phyloP scores from a whole-genome alignment of 164 flowering plant species.

The Dillenia turbinata region DNA sequence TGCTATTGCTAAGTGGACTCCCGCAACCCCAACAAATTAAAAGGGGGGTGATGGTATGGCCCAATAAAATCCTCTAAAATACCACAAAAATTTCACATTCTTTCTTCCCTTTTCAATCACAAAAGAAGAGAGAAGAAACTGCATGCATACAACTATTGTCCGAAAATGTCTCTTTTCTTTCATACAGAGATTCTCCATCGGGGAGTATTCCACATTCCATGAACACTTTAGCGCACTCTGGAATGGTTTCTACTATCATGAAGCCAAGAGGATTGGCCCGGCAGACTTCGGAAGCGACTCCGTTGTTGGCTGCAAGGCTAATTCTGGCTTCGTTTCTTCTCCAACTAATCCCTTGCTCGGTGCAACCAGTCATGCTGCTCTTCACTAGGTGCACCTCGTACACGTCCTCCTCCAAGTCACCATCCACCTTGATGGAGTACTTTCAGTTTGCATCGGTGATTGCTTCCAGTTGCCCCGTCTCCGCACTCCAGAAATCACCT shows the following conservation, averaged over 20 bases:
- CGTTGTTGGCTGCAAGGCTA: conserved; percentile 41
- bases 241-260: conserved; percentile 27
- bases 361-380: conserved; percentile 37
- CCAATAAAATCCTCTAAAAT: no score
- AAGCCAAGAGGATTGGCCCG: conserved; percentile 53
- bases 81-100: no score
- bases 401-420: conserved; percentile 57
- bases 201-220: conserved; percentile 30
- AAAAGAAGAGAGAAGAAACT: no score
- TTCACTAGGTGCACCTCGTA: conserved; percentile 38
- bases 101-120: no score
- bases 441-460: conserved; percentile 30
- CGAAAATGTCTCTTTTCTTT: no score
- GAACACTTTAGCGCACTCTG: conserved; percentile 32
- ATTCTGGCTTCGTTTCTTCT: conserved; percentile 27
- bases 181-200: background rate
- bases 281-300: conserved; percentile 29
- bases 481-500: conserved; percentile 63
- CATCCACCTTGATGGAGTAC: conserved; percentile 30
- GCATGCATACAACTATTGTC: no score
- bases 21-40: no score
- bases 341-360: conserved; percentile 9
- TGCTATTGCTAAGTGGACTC: no score
- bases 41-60: no score
- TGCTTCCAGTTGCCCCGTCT: conserved; percentile 33